These are phyloP conservation scores for Fusarium sp. DNA, from an alignment of 2,329 filamentous ascomycete genomes.

Conservation along the genomic window DNA sequence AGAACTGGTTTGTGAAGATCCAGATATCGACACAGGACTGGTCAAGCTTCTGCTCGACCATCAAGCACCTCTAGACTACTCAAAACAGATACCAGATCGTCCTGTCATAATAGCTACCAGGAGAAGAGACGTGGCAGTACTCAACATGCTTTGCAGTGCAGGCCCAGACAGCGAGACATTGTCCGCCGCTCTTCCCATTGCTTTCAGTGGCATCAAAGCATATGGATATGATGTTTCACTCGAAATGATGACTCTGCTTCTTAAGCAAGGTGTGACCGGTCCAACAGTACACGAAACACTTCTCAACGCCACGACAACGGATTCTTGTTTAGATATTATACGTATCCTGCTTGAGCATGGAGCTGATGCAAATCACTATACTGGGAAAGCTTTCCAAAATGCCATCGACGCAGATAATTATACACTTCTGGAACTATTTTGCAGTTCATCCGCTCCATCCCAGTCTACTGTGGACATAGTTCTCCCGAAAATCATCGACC, in stretches of 20 bases:
- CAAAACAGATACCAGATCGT: background rate
- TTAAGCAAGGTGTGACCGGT: conserved; percentile 8
- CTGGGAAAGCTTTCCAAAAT: background rate
- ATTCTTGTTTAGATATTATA: background rate
- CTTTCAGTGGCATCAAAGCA: background rate
- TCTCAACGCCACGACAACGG: background rate
- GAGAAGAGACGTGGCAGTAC: conserved; percentile 7
- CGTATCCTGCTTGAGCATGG: background rate
- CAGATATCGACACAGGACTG: background rate
- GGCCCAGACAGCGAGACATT: background rate
- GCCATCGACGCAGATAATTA: background rate
- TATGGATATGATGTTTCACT: background rate
- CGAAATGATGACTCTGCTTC: conserved; percentile 1
- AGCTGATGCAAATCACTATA: conserved; percentile 3
- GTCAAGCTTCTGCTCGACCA: conserved; percentile 11
- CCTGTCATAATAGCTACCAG: background rate
- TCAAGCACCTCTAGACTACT: background rate
- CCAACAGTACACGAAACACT: background rate
- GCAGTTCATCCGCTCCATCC: background rate
- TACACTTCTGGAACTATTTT: background rate
- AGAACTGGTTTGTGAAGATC: background rate
- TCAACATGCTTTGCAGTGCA: conserved; percentile 3
- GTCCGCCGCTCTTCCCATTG: conserved; percentile 5
- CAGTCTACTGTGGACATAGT: background rate
- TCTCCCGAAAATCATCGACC: background rate